A percentile compares a stretch with the other conserved stretches of the same genome.
phyloP scores from a whole-genome alignment of 108 stramenopile genomes.

The Stephanodiscus minutulus region DNA sequence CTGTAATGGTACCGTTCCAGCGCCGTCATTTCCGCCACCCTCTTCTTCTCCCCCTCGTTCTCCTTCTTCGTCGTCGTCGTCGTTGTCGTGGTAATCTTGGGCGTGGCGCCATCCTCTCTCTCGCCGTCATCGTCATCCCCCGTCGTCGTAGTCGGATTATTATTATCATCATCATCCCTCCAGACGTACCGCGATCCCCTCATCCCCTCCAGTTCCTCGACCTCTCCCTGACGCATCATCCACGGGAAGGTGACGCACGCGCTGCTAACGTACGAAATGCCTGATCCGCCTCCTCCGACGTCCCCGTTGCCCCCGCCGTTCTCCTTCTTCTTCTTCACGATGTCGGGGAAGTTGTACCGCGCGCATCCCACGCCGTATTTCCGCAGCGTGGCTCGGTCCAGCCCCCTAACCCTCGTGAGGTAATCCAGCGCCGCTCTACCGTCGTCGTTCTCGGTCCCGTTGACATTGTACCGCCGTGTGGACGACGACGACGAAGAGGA shows the following conservation, averaged over 20 bases:
- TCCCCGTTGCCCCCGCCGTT: neutral
- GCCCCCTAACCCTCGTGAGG: slow-evolving; percentile 64
- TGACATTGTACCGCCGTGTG: neutral
- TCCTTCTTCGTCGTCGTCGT: slow-evolving; percentile 9
- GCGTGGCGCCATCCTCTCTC: neutral
- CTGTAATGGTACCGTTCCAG: slow-evolving; percentile 32
- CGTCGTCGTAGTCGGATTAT: neutral
- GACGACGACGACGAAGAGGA: neutral
- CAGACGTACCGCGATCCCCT: slow-evolving; percentile 46
- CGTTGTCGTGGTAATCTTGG: neutral
- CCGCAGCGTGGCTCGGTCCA: slow-evolving; percentile 57
- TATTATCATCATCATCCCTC: no score
- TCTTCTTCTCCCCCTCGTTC: slow-evolving; percentile 7
- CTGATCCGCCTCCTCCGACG: neutral
- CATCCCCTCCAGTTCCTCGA: slow-evolving; percentile 60
- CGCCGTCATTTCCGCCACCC: slow-evolving; percentile 34
- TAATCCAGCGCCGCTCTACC: slow-evolving; percentile 52
- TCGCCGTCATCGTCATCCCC: neutral
- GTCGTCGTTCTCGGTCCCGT: neutral
- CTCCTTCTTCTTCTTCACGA: slow-evolving; percentile 19
- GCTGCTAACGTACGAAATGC: slow-evolving; percentile 42
- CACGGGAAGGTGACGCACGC: slow-evolving; percentile 94
- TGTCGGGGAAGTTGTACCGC: slow-evolving; percentile 63
- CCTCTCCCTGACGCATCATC: slow-evolving; percentile 74
- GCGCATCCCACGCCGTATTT: slow-evolving; percentile 92